phyloP scores from a whole-genome alignment of 495 filamentous ascomycete species.

The Penicillium atrosanguineum region DNA sequence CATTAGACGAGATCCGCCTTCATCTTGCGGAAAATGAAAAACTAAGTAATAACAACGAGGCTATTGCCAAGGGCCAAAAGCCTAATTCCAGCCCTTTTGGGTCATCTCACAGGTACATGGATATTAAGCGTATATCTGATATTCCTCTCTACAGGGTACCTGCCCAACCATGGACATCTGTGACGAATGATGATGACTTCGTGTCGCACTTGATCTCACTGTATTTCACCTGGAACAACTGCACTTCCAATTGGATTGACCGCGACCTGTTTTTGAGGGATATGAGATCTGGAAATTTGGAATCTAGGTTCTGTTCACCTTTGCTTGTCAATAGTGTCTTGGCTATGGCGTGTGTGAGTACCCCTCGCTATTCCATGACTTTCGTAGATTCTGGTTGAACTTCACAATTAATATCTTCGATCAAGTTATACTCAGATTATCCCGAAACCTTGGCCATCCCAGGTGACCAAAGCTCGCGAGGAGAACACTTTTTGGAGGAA shows the following conservation, averaged over 20 bases:
- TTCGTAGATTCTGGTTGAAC: neutral
- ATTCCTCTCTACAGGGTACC: constrained; percentile 27
- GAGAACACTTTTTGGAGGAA: constrained; percentile 15
- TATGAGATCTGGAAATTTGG: constrained; percentile 1
- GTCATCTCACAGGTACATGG: constrained; percentile 8
- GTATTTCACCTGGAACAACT: neutral
- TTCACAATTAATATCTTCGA: neutral
- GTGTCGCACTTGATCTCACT: neutral
- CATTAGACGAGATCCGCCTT: neutral
- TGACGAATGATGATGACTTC: constrained; percentile 33
- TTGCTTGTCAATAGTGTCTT: constrained; percentile 46
- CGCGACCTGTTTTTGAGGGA: neutral
- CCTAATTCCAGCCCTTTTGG: neutral
- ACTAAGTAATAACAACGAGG: neutral
- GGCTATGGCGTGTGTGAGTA: constrained; percentile 35
- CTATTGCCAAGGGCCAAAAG: neutral
- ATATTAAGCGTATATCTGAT: constrained; percentile 21
- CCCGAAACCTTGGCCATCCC: constrained; percentile 16
- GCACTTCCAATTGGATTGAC: neutral
- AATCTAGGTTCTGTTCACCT: constrained; percentile 36
- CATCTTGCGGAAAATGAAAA: neutral
- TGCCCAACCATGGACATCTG: constrained; percentile 39
- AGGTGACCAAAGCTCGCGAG: constrained; percentile 12
- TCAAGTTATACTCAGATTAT: constrained; percentile 20
- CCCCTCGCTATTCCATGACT: neutral